Percentiles rank a stretch among this genome's conserved stretches.
Conservation (phyloP, 257 asterid genomes). For the Henckelia pumila region DNA sequence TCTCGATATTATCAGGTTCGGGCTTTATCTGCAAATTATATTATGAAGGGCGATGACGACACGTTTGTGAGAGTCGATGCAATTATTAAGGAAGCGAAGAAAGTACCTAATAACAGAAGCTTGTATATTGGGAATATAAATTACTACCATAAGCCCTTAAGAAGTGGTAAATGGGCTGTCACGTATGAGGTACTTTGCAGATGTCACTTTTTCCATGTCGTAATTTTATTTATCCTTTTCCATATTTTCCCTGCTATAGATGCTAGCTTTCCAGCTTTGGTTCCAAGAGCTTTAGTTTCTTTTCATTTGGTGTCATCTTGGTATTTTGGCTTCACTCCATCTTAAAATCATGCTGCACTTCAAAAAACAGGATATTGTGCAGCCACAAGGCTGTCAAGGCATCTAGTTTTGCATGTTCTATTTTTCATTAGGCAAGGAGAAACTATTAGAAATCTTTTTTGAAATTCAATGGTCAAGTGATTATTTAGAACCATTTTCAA, state of each 20-base stretch:
- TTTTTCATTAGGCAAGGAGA: neutral
- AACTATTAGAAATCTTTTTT: neutral
- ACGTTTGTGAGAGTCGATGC: constrained; percentile 88
- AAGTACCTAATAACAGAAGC: constrained; percentile 50
- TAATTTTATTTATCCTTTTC: constrained; percentile 3
- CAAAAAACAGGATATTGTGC: neutral
- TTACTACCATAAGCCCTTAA: constrained; percentile 77
- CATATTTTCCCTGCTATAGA: neutral
- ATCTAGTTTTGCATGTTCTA: neutral
- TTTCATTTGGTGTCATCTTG: neutral
- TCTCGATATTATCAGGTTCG: constrained; percentile 46
- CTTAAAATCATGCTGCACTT: neutral
- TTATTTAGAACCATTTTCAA: neutral
- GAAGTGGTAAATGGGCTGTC: constrained; percentile 98
- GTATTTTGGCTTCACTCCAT: neutral
- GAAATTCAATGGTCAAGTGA: neutral
- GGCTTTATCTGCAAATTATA: constrained; percentile 58
- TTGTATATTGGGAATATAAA: constrained; percentile 83
- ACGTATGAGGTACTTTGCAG: constrained; percentile 57
- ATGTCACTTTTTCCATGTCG: constrained; percentile 1
- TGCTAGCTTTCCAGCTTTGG: neutral
- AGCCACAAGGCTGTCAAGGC: neutral
- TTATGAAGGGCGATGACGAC: constrained; percentile 95
- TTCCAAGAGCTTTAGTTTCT: neutral
- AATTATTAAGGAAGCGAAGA: constrained; percentile 62